Base-by-base conservation (phyloP, 2,329 filamentous ascomycete genomes). In the Nemania serpens region DNA sequence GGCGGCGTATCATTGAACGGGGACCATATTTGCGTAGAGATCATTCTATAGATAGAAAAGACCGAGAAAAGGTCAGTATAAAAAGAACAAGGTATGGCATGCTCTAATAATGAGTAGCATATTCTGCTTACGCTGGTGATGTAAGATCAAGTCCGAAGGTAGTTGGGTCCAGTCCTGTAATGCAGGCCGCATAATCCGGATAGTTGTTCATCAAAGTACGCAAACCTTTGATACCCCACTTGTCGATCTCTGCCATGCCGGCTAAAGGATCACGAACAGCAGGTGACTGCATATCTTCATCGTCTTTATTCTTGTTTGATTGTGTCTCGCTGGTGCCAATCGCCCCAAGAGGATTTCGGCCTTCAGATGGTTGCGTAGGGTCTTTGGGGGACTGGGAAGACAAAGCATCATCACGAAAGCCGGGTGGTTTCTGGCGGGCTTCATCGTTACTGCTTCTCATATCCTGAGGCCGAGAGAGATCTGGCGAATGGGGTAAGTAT, bases 161-260 rank as follows among this genome's bases (percentile, higher is more conserved):
- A 46, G 74, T 77, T 11, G 86, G 82, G 64, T 89, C 86, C 66
- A 88, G 80, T 3, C 86, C 86, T 46, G 81, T 80, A 11, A 88
- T 78, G 69, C 87, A 79, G 3, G 84, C 82, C 54, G 84, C 84
- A 71, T 87, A 88, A 66, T 88, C 84, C 13, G 84, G 82, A 64
- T 83, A 86, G 70, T 83, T 86, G 74, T 84, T 85, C 80, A 88
- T 88, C 73, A 89, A 75, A 34, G 84, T 83, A 58, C 82, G 80
- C 61, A 88, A 76, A 10, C 87, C 87, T 71, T 88, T 88, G 49
- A 89, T 78, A 4, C 87, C 87, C 80, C 82, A 89, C 70, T 83
- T 87, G 68, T 89, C 86, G 41, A 80, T 81, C 3, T 83, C 80
- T n/a, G 82, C 75, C 85, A 88, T 86, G 47, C 84, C 83, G 49